These are phyloP conservation scores for Suhomyces vadensis DNA, from an alignment of 805 yeast species.

Conservation along the genomic window DNA sequence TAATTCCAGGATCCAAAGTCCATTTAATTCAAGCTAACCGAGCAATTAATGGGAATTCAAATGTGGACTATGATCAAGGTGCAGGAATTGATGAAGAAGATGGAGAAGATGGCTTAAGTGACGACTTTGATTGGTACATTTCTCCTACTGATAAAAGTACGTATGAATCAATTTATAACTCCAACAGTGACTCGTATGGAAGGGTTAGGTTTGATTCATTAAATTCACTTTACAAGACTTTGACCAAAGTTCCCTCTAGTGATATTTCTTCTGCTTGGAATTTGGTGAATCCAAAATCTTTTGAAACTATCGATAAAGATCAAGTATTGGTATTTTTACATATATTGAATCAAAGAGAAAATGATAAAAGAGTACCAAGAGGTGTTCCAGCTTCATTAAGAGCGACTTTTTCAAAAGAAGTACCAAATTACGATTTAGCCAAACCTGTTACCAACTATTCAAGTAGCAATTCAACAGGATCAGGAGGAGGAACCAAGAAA, in stretches of 20 bases:
- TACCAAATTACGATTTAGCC: slow-evolving; percentile 67
- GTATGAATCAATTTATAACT: slow-evolving; percentile 75
- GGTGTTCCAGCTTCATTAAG: slow-evolving; percentile 92
- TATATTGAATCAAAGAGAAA: slow-evolving; percentile 84
- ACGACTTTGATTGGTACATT: slow-evolving; percentile 94
- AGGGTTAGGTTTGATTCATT: slow-evolving; percentile 75
- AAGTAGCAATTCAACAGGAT: slow-evolving; percentile 2
- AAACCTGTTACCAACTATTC: slow-evolving; percentile 8
- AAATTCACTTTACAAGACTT: slow-evolving; percentile 64
- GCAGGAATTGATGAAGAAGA: slow-evolving; percentile 51
- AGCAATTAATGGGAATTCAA: slow-evolving; percentile 48
- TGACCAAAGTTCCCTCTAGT: slow-evolving; percentile 72
- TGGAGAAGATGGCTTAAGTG: slow-evolving; percentile 58
- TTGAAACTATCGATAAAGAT: slow-evolving; percentile 88
- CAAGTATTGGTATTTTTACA: slow-evolving; percentile 88
- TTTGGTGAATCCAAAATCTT: slow-evolving; percentile 85
- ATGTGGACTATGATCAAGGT: slow-evolving; percentile 8
- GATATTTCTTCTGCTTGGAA: slow-evolving; percentile 94
- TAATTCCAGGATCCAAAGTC: slow-evolving; percentile 85
- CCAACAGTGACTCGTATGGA: slow-evolving; percentile 77
- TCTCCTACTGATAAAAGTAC: slow-evolving; percentile 80
- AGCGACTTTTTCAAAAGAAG: slow-evolving; percentile 87
- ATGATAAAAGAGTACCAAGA: slow-evolving; percentile 82
- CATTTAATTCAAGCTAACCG: slow-evolving; percentile 82
- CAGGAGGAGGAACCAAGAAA: slow-evolving; percentile 23